phyloP scores from a whole-genome alignment of 768 basidiomycete species.

The Russula sp. region DNA sequence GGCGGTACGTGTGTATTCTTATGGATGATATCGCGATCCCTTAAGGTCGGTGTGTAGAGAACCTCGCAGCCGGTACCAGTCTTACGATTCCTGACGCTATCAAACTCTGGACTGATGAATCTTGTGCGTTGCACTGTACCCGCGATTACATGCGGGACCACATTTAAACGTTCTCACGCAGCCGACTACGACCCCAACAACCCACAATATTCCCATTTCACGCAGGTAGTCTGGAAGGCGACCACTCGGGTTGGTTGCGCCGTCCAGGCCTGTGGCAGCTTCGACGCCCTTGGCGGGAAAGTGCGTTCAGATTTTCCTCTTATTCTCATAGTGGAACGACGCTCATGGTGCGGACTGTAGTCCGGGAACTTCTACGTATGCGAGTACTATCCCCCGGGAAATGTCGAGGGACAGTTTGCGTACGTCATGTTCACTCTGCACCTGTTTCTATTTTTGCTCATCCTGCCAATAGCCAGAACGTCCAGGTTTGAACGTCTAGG shows the following conservation, averaged over 20 bases:
- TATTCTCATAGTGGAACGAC: not conserved
- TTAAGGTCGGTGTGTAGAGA: slow-evolving; percentile 41
- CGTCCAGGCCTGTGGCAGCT: slow-evolving; percentile 33
- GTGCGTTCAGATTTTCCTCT: slow-evolving; percentile 33
- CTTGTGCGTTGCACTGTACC: slow-evolving; percentile 38
- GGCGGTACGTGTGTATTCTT: slow-evolving; percentile 41
- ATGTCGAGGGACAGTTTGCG: slow-evolving; percentile 57
- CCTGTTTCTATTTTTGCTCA: not conserved
- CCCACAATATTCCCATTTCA: slow-evolving; percentile 62
- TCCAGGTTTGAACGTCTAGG: slow-evolving; percentile 25
- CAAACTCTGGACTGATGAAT: slow-evolving; percentile 63
- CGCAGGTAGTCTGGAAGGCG: slow-evolving; percentile 72
- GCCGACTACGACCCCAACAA: slow-evolving; percentile 51
- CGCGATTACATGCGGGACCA: not conserved
- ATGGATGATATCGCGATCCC: not conserved
- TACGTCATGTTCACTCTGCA: slow-evolving; percentile 33
- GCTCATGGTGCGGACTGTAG: slow-evolving; percentile 30
- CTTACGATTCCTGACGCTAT: slow-evolving; percentile 48
- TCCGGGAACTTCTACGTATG: slow-evolving; percentile 57
- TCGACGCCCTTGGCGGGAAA: slow-evolving; percentile 47
- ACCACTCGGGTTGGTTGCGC: slow-evolving; percentile 62
- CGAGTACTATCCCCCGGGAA: slow-evolving; percentile 61
- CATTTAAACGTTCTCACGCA: slow-evolving; percentile 26
- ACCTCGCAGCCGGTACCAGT: slow-evolving; percentile 70
- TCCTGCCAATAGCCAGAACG: slow-evolving; percentile 29